A percentile compares a stretch with the other conserved stretches of the same genome.
Evolutionary conservation across 73 alveolate genomes (phyloP).

Genomic region (Stentor roeselii): DNA sequence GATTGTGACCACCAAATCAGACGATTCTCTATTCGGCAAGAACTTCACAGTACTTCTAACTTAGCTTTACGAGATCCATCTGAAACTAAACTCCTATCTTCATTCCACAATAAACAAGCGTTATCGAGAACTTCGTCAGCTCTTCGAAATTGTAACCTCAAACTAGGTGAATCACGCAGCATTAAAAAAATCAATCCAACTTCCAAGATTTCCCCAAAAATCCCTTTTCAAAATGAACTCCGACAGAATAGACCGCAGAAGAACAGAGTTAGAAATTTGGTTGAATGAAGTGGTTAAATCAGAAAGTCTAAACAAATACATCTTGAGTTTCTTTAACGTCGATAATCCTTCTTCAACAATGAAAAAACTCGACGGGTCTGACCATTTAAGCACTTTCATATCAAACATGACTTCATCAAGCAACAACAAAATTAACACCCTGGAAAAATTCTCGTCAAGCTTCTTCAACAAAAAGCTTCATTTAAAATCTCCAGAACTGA

Average conservation of each 20-base stretch:
- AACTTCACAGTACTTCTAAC: not conserved
- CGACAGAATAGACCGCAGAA: not conserved
- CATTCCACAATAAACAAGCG: not conserved
- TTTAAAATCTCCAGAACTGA: not conserved
- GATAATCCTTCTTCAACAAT: too few species aligned
- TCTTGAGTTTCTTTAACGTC: not conserved
- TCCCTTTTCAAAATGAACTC: not conserved
- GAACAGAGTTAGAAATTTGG: not conserved
- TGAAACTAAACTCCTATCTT: not conserved
- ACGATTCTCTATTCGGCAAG: not conserved
- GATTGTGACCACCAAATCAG: not conserved
- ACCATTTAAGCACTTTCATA: too few species aligned
- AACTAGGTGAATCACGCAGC: not conserved
- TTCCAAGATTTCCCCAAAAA: not conserved
- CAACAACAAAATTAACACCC: not conserved
- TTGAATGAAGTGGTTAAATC: not conserved
- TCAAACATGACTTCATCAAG: not conserved
- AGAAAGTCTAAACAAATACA: too few species aligned
- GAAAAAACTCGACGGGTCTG: not conserved
- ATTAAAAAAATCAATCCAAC: not conserved
- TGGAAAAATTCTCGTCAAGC: not conserved
- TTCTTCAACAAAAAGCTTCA: not conserved
- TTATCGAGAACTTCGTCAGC: not conserved
- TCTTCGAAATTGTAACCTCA: not conserved
- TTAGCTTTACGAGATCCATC: slow-evolving; percentile 1